Conservation (phyloP, 2,329 filamentous ascomycete genomes). For the Hirsutella minnesotensis region DNA sequence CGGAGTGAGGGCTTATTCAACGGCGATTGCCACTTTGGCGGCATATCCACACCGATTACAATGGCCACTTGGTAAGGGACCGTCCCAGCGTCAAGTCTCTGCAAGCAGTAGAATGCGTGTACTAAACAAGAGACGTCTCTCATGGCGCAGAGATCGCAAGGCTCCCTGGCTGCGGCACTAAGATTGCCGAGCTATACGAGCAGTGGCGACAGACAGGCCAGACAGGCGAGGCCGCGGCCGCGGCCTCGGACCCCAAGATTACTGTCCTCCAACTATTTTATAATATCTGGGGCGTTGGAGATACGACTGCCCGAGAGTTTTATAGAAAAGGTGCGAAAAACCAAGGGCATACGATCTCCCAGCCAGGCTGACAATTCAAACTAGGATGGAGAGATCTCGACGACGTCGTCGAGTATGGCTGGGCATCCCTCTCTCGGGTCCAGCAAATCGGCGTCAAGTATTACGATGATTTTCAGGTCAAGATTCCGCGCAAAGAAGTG, state of each 20-base stretch:
- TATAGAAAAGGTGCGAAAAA: conserved; percentile 45
- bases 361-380: background rate
- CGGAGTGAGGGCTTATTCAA: conserved; percentile 77
- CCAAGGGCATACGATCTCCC: background rate
- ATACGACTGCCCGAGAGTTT: conserved; percentile 69
- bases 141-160: conserved; percentile 29
- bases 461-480: conserved; percentile 70
- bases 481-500: conserved; percentile 63
- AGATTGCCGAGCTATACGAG: conserved; percentile 65
- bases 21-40: conserved; percentile 69
- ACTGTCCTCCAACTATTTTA: conserved; percentile 59
- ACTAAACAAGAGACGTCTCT: background rate
- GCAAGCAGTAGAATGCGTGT: background rate
- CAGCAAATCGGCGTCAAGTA: conserved; percentile 94
- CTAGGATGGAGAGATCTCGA: conserved; percentile 69
- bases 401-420: conserved; percentile 74
- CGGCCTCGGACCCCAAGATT: conserved; percentile 53
- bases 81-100: too few species aligned
- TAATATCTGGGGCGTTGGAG: conserved; percentile 86
- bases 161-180: conserved; percentile 71
- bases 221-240: conserved; percentile 51
- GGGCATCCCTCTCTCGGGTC: conserved; percentile 60
- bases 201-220: conserved; percentile 55
- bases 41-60: conserved; percentile 56
- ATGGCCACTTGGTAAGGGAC: conserved; percentile 26